Base-by-base conservation (phyloP, 2,329 filamentous ascomycete species). In the Aureobasidium namibiae region DNA sequence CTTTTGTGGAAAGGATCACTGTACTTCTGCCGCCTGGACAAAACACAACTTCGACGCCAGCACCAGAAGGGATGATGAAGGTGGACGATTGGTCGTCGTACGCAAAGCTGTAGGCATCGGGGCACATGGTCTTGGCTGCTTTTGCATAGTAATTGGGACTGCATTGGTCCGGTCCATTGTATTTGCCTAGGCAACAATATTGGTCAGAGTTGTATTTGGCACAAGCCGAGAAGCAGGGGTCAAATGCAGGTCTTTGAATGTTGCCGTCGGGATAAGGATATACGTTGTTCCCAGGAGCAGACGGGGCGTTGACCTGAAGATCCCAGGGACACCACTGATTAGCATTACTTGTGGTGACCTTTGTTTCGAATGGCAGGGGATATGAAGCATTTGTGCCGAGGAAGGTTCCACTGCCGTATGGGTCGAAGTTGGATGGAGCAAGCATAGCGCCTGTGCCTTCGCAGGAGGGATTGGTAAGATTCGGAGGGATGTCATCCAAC, bases 41-140 rank as follows among this genome's bases (percentile, higher is more conserved):
- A 70, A 94, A 89, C 10, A 88, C 80, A 14, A 94, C 80, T 70
- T 92, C 84, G 78, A 88, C 94, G 0, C 88, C 88, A 23, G 86
- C 88, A 18, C 89, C 89, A 34, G 75, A 73, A 3, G 78, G 78
- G 34, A 81, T 78, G 65, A 82, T 80, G 69, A 83, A 83, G 1
- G 80, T 82, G 23, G 79, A 81, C 11, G 74, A 77, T 64, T 80
- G 75, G 63, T 83, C 81, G 64, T 83, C 80, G 63, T 80, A 82
- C n/a, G 81, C 78, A 70, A 82, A 95, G 67, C 86, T 90, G 74
- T 94, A 95, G 2, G 89, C 89, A 72, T 95, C 90, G 0, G 90
- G 89, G 69, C 90, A 95, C 13, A 92, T 80, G 3, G 74, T 75
- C 75, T 95, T 94, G 56, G 88, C 87, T 11, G 78, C 77, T 61